These are phyloP conservation scores for Tricharina praecox DNA, from an alignment of 495 filamentous ascomycete species.

Conservation along the genomic window DNA sequence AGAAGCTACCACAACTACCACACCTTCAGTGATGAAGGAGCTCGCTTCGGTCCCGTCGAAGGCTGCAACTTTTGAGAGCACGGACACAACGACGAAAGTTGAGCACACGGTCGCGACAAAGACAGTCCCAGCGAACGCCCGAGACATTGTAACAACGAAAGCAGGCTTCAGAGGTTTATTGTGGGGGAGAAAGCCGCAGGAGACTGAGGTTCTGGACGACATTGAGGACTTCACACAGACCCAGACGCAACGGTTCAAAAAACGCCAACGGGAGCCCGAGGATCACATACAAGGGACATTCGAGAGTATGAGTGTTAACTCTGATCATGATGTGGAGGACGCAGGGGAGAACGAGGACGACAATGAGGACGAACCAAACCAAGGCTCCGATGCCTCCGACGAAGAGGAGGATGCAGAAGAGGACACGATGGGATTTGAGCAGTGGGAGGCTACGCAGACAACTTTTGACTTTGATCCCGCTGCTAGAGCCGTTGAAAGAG, in stretches of 20 bases:
- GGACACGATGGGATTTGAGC: slow-evolving; percentile 25
- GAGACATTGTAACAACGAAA: too few relatives aligned
- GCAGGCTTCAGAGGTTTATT: too few relatives aligned
- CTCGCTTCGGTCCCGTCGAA: too few relatives aligned
- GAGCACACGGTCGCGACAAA: too few relatives aligned
- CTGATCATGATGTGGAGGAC: slow-evolving; percentile 5
- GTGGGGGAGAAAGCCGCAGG: too few relatives aligned
- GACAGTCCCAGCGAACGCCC: too few relatives aligned
- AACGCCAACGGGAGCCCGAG: neutral
- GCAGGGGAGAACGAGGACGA: slow-evolving; percentile 9
- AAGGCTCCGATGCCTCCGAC: slow-evolving; percentile 45
- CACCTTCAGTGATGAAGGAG: too few relatives aligned
- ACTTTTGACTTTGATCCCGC: slow-evolving; percentile 17
- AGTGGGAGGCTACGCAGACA: slow-evolving; percentile 9
- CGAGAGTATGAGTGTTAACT: neutral
- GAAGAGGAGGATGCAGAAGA: slow-evolving; percentile 31
- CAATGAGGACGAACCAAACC: slow-evolving; percentile 43
- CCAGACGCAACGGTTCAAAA: neutral
- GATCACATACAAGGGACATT: slow-evolving; percentile 9
- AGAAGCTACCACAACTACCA: neutral
- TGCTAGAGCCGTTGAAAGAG: slow-evolving; percentile 16
- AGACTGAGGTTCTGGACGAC: neutral
- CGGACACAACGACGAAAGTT: too few relatives aligned
- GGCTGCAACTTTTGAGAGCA: too few relatives aligned
- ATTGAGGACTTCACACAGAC: slow-evolving; percentile 3